Evolutionary conservation across 225 moss, liverwort and hornwort genomes (phyloP).

Genomic region (Anthoceros angustus): DNA sequence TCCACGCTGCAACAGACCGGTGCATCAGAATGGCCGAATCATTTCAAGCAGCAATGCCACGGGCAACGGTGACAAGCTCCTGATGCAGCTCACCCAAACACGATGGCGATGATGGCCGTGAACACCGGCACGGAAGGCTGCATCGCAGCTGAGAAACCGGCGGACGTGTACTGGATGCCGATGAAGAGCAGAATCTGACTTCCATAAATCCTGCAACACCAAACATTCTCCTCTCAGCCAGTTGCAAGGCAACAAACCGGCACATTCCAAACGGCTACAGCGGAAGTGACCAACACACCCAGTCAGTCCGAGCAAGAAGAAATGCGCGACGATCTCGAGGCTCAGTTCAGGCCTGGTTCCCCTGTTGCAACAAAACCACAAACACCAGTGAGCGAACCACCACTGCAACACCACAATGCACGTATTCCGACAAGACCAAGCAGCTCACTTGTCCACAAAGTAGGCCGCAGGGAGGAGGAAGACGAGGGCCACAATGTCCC

Average conservation of each 20-base stretch:
- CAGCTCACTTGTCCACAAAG: constrained; percentile 44
- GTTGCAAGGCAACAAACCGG: not conserved
- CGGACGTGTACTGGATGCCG: constrained; percentile 43
- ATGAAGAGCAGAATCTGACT: constrained; percentile 55
- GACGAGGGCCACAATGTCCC: constrained; percentile 44
- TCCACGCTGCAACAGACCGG: constrained; percentile 17
- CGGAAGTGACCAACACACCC: constrained; percentile 21
- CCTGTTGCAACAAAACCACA: constrained; percentile 12
- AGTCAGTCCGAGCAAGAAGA: constrained; percentile 46
- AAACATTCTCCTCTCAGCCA: not conserved
- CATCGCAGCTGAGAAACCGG: constrained; percentile 36
- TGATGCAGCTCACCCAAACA: constrained; percentile 32
- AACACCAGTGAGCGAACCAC: too few relatives aligned
- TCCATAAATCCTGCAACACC: constrained; percentile 47
- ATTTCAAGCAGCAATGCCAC: not conserved
- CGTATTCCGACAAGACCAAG: not conserved
- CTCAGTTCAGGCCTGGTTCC: constrained; percentile 40
- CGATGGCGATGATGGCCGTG: constrained; percentile 49
- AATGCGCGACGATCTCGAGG: constrained; percentile 24
- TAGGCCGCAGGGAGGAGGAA: constrained; percentile 53
- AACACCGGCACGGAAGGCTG: constrained; percentile 51
- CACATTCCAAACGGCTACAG: not conserved
- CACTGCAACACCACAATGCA: constrained; percentile 8
- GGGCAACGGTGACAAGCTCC: not conserved
- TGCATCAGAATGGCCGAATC: not conserved